These are phyloP conservation scores for Aschersonia sp. DNA, from an alignment of 2,329 filamentous ascomycete genomes.

Conservation along the genomic window DNA sequence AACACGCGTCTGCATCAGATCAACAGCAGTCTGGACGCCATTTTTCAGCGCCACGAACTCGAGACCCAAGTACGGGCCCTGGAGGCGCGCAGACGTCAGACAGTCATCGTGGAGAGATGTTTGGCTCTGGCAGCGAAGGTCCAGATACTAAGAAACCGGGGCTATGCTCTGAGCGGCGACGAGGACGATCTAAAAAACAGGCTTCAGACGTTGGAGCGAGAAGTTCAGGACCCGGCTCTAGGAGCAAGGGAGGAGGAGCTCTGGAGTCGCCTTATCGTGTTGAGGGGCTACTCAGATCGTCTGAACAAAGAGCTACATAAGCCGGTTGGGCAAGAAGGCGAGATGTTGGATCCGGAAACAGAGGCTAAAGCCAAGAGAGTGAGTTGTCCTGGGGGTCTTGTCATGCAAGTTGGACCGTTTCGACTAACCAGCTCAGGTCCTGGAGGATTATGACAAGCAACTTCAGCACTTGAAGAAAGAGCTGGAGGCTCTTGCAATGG, in stretches of 20 bases:
- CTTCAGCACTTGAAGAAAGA: slow-evolving; percentile 62
- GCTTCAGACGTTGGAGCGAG: slow-evolving; percentile 52
- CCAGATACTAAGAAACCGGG: slow-evolving; percentile 66
- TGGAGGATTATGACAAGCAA: slow-evolving; percentile 73
- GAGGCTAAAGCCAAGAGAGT: slow-evolving; percentile 64
- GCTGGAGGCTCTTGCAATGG: slow-evolving; percentile 45
- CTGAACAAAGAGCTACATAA: slow-evolving; percentile 62
- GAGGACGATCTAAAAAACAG: slow-evolving; percentile 68
- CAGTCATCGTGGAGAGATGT: slow-evolving; percentile 57
- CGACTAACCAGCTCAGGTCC: slow-evolving; percentile 33
- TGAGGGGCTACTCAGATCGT: slow-evolving; percentile 58
- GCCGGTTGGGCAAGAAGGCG: slow-evolving; percentile 39
- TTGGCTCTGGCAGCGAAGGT: slow-evolving; percentile 64
- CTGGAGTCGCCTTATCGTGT: slow-evolving; percentile 65
- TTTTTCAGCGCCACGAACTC: slow-evolving; percentile 64
- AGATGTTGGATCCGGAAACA: slow-evolving; percentile 52
- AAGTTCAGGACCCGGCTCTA: slow-evolving; percentile 60
- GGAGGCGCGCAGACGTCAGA: slow-evolving; percentile 58
- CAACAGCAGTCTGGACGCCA: slow-evolving; percentile 56
- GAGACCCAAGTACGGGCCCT: slow-evolving; percentile 60
- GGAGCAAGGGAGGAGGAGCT: slow-evolving; percentile 69
- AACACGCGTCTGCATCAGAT: slow-evolving; percentile 65
- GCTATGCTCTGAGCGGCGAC: slow-evolving; percentile 64
- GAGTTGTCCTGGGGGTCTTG: slow-evolving; percentile 11
- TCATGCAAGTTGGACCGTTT: not conserved